These are phyloP conservation scores for Crepidotus sp. DNA, from an alignment of 1,284 basidiomycete genomes.

Conservation along the genomic window DNA sequence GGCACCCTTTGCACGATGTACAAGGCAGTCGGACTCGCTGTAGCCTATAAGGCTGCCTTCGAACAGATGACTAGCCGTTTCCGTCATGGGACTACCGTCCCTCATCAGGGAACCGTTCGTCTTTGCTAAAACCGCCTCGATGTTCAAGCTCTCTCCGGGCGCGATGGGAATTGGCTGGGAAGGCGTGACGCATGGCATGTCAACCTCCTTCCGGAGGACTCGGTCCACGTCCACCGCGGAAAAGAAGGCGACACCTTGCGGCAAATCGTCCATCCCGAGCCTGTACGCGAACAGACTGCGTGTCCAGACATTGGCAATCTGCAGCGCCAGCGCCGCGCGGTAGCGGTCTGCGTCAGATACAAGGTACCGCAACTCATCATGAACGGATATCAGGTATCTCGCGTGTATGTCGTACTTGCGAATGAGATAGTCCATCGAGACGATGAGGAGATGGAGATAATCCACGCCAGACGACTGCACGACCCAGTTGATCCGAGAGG, in stretches of 20 bases:
- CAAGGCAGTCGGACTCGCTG: constrained; percentile 44
- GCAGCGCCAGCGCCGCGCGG: constrained; percentile 85
- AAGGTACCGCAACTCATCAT: constrained; percentile 94
- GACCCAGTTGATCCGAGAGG: constrained; percentile 98
- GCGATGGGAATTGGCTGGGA: constrained; percentile 80
- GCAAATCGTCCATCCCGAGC: constrained; percentile 92
- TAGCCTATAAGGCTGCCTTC: constrained; percentile 40
- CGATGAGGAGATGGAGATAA: constrained; percentile 94
- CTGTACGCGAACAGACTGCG: constrained; percentile 86
- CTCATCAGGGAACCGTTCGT: constrained; percentile 59
- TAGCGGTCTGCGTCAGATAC: constrained; percentile 85
- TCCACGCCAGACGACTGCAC: constrained; percentile 98
- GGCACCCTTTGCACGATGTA: constrained; percentile 52
- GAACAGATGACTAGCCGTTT: constrained; percentile 17
- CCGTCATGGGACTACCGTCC: constrained; percentile 47
- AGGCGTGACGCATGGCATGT: constrained; percentile 93
- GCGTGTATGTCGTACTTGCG: constrained; percentile 79
- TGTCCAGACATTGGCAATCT: constrained; percentile 96
- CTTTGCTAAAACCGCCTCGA: constrained; percentile 54
- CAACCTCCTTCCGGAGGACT: constrained; percentile 91
- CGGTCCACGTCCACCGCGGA: constrained; percentile 92
- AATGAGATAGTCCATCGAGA: constrained; percentile 89
- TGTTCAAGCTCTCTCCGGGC: constrained; percentile 80
- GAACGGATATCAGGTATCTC: constrained; percentile 93
- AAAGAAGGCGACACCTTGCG: constrained; percentile 93